Conservation (phyloP, 2,329 filamentous ascomycete species). For the Colletotrichum paranaense region DNA sequence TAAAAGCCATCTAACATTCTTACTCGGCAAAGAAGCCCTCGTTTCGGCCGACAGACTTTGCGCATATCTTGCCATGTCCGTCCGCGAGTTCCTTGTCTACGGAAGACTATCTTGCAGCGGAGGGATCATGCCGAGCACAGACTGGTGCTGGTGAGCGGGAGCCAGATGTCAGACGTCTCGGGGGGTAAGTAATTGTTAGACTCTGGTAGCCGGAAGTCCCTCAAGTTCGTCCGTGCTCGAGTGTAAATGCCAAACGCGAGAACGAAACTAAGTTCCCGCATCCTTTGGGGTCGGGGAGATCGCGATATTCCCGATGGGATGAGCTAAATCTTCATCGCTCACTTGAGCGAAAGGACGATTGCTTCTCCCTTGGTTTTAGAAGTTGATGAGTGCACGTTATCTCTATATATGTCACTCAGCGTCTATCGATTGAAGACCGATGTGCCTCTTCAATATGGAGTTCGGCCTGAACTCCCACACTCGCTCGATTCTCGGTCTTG, state of each 20-base stretch:
- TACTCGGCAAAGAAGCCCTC: background rate
- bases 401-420: background rate
- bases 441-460: background rate
- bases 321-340: background rate
- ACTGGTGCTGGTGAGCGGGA: background rate
- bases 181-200: background rate
- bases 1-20: background rate
- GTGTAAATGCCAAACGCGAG: background rate
- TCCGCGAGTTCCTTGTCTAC: background rate
- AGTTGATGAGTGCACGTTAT: background rate
- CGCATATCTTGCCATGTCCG: background rate
- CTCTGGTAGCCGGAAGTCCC: conserved; percentile 2
- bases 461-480: no score
- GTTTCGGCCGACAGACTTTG: background rate
- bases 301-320: background rate
- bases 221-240: conserved; percentile 1
- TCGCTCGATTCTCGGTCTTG: background rate
- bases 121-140: background rate
- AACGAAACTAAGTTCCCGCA: background rate
- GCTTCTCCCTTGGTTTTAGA: no score
- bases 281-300: background rate
- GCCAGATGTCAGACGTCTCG: background rate
- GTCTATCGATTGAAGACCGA: background rate
- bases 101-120: background rate
- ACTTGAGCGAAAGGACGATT: background rate